These are phyloP conservation scores for Cordyceps farinosa DNA, from an alignment of 2,329 filamentous ascomycete species.

Conservation along the genomic window DNA sequence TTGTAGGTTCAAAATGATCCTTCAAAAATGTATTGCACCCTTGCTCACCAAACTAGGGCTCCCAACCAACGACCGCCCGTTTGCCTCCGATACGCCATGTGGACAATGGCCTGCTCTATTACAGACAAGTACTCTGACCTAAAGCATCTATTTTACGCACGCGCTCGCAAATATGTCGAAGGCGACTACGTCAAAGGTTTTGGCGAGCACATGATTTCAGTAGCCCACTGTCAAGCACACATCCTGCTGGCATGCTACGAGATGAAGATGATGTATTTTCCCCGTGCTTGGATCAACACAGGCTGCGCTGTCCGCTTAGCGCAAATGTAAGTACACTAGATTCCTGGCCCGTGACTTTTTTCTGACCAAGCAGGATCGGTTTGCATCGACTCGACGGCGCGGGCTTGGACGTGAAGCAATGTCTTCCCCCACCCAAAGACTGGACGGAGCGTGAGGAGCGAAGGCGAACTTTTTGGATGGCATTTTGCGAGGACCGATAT, in stretches of 20 bases:
- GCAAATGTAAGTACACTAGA: slow-evolving; percentile 62
- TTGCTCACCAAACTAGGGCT: slow-evolving; percentile 44
- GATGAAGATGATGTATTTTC: slow-evolving; percentile 97
- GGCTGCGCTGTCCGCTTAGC: slow-evolving; percentile 75
- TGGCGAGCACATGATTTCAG: slow-evolving; percentile 81
- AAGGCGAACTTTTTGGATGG: slow-evolving; percentile 90
- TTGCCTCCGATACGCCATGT: slow-evolving; percentile 89
- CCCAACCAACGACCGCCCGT: slow-evolving; percentile 82
- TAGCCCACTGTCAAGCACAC: slow-evolving; percentile 85
- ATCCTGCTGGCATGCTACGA: slow-evolving; percentile 77
- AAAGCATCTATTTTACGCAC: slow-evolving; percentile 84
- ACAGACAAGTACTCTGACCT: slow-evolving; percentile 76
- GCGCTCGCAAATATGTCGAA: slow-evolving; percentile 86
- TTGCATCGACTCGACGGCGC: slow-evolving; percentile 80
- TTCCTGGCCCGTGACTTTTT: slow-evolving; percentile 24
- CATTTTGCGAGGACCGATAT: slow-evolving; percentile 86
- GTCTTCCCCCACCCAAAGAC: slow-evolving; percentile 77
- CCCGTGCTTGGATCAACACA: slow-evolving; percentile 89
- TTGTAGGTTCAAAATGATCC: slow-evolving; percentile 46
- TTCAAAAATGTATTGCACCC: neutral
- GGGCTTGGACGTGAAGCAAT: slow-evolving; percentile 89
- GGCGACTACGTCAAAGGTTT: slow-evolving; percentile 88
- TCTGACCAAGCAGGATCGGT: slow-evolving; percentile 72
- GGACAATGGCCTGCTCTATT: slow-evolving; percentile 85
- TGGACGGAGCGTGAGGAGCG: slow-evolving; percentile 94